A percentile compares a stretch with the other conserved stretches of the same genome.
Conservation (phyloP, 1,284 basidiomycete species). For the Mycena citricolor region DNA sequence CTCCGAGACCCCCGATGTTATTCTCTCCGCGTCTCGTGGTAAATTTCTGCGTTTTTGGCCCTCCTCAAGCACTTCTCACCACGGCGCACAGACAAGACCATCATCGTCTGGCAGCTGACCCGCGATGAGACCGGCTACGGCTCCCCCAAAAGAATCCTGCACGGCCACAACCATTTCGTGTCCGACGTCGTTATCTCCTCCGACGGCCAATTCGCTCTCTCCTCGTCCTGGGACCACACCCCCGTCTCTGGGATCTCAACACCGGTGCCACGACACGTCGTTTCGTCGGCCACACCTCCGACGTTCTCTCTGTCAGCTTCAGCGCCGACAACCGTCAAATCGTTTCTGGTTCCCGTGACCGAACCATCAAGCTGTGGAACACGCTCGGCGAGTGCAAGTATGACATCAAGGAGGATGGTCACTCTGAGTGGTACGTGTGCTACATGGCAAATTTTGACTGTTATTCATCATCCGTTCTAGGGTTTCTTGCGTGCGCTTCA, state of each 20-base stretch:
- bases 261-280: conserved; percentile 91
- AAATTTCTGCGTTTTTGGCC: conserved; percentile 35
- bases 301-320: conserved; percentile 97
- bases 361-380: conserved; percentile 99
- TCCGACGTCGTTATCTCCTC: conserved; percentile 99
- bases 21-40: conserved; percentile 96
- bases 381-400: conserved; percentile 99
- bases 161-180: conserved; percentile 99
- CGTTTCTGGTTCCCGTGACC: conserved; percentile 96
- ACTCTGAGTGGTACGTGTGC: conserved; percentile 81
- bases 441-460: not conserved
- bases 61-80: conserved; percentile 22
- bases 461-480: conserved; percentile 38
- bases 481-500: conserved; percentile 99
- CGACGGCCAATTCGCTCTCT: conserved; percentile 99
- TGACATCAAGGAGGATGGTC: conserved; percentile 99
- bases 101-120: conserved; percentile 99
- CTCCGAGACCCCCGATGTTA: conserved; percentile 96
- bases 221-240: conserved; percentile 99
- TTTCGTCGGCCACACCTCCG: conserved; percentile 98
- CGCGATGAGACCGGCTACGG: conserved; percentile 93
- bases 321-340: conserved; percentile 98
- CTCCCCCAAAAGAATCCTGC: conserved; percentile 95
- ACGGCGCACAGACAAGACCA: conserved; percentile 85
- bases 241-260: conserved; percentile 98